These are phyloP conservation scores for Globisporangium cylindrosporum DNA, from an alignment of 352 stramenopile species.

Conservation along the genomic window DNA sequence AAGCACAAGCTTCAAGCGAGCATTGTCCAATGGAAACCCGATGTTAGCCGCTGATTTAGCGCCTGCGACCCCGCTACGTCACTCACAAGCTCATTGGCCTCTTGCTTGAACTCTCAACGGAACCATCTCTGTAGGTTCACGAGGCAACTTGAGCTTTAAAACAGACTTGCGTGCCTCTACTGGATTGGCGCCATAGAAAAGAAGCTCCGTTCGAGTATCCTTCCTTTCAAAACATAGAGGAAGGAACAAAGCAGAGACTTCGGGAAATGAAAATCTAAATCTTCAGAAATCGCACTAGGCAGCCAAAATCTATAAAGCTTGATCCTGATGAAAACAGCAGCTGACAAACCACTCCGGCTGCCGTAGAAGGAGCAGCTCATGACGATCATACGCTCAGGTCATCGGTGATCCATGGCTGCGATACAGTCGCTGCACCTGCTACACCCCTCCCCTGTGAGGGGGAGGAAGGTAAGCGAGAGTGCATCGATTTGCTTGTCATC, in stretches of 20 bases:
- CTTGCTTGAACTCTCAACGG: neutral
- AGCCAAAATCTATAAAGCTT: neutral
- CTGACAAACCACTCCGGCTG: neutral
- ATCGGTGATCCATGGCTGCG: neutral
- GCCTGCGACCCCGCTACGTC: neutral
- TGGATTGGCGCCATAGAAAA: neutral
- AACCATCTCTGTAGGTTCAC: neutral
- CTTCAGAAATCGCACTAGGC: neutral
- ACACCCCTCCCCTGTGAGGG: neutral
- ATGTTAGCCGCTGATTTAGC: neutral
- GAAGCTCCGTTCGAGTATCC: neutral
- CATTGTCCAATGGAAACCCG: neutral
- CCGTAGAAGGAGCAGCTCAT: neutral
- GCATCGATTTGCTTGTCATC: neutral
- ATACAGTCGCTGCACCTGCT: neutral
- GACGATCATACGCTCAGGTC: neutral
- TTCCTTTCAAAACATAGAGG: neutral
- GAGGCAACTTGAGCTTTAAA: neutral
- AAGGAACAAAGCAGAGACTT: neutral
- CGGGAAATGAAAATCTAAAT: neutral
- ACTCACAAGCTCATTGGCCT: neutral
- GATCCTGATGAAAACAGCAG: neutral
- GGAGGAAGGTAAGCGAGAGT: neutral
- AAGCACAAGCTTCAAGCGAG: neutral
- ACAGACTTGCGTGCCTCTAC: neutral